Evolutionary conservation across 106 monocot genomes (phyloP).

Genomic region (Dendrobium nobile): DNA sequence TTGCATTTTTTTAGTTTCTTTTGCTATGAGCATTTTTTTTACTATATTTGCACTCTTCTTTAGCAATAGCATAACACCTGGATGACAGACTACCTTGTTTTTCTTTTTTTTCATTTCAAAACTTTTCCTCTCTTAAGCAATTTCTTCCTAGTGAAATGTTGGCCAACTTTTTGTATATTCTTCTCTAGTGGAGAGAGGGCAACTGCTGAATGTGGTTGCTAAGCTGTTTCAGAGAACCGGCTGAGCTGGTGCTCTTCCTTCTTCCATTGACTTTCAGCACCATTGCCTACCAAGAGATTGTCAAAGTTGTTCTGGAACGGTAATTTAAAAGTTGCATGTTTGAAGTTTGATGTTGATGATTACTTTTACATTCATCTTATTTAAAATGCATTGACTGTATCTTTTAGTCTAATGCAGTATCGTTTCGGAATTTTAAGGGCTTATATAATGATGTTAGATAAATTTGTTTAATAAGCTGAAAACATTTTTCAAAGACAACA

Average conservation of each 20-base stretch:
- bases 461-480: neutral
- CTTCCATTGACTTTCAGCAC: too few species aligned
- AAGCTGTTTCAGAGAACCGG: conserved; percentile 62
- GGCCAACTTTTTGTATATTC: conserved; percentile 7
- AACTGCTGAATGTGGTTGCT: conserved; percentile 61
- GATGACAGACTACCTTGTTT: neutral
- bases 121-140: neutral
- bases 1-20: neutral
- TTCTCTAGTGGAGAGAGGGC: conserved; percentile 59
- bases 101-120: neutral
- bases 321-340: conserved; percentile 17
- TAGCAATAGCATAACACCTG: neutral
- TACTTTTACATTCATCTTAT: neutral
- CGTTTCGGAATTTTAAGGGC: neutral
- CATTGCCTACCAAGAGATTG: too few species aligned
- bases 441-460: neutral
- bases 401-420: neutral
- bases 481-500: neutral
- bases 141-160: neutral
- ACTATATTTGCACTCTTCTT: neutral
- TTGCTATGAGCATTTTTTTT: too few species aligned
- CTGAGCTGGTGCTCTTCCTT: conserved; percentile 69
- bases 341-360: conserved; percentile 1
- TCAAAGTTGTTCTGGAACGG: conserved; percentile 65
- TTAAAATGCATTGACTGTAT: neutral